These are phyloP conservation scores for Scutellaria minor DNA, from an alignment of 257 asterid species.

Conservation along the genomic window DNA sequence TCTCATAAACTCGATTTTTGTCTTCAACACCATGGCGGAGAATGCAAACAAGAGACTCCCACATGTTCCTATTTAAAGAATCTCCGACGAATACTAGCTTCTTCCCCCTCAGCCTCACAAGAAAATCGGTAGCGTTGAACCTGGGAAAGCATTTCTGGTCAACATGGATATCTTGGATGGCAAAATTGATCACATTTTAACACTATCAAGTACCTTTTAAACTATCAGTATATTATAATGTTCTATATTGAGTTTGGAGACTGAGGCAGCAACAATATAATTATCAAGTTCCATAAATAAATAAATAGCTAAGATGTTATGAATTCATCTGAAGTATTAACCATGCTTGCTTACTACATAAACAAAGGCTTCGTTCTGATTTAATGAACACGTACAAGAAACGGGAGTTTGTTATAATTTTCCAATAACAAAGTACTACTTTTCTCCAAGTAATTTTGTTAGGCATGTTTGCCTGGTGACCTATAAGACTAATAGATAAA, in stretches of 20 bases:
- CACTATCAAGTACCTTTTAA: not conserved
- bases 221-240: not conserved
- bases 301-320: not conserved
- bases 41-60: conserved; percentile 94
- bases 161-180: conserved; percentile 11
- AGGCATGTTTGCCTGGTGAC: conserved; percentile 14
- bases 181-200: not conserved
- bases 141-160: conserved; percentile 47
- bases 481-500: not conserved
- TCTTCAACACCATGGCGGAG: conserved; percentile 77
- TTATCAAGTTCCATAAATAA: not conserved
- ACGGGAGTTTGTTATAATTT: not conserved
- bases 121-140: conserved; percentile 81
- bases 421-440: not conserved
- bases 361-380: conserved; percentile 3
- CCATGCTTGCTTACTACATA: not conserved
- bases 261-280: not conserved
- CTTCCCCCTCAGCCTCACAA: conserved; percentile 78
- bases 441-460: conserved; percentile 2
- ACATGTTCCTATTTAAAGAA: conserved; percentile 93
- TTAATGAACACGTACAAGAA: not conserved
- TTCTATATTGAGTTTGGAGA: not conserved
- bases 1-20: conserved; percentile 76
- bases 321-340: not conserved
- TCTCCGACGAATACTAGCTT: conserved; percentile 88